These are phyloP conservation scores for Leccinum huronense DNA, from an alignment of 1,284 basidiomycete genomes.

Conservation along the genomic window DNA sequence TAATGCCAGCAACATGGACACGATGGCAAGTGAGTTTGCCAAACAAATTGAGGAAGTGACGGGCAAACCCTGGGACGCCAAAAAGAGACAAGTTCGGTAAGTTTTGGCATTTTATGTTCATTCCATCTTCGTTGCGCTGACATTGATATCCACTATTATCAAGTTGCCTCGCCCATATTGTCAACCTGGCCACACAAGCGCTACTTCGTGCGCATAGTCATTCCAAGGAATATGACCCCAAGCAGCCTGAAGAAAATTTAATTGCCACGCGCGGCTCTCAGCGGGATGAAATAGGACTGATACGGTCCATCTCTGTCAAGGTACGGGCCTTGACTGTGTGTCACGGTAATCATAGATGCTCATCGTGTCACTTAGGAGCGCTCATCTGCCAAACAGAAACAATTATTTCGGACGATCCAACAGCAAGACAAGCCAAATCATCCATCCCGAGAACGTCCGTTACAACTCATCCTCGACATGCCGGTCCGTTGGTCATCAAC, in stretches of 20 bases:
- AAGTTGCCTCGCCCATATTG: conserved; percentile 3
- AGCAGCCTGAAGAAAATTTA: not conserved
- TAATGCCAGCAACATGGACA: conserved; percentile 2
- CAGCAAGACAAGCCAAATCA: not conserved
- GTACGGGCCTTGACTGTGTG: not conserved
- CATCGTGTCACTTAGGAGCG: not conserved
- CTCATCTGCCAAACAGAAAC: not conserved
- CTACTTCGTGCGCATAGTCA: not conserved
- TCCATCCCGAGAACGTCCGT: not conserved
- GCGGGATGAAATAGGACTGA: not conserved
- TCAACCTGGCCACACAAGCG: conserved; percentile 1
- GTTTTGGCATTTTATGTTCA: not conserved
- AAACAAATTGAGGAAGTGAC: not conserved
- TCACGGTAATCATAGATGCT: not conserved
- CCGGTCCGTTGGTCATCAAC: not conserved
- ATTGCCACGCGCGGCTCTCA: not conserved
- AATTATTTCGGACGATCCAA: conserved; percentile 1
- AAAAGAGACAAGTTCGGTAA: not conserved
- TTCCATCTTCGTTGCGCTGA: not conserved
- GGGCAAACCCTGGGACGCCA: not conserved
- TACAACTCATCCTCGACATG: conserved; percentile 4
- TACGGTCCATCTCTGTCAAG: not conserved
- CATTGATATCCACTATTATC: too few relatives aligned
- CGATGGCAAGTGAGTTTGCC: not conserved
- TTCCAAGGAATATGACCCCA: conserved; percentile 1